Evolutionary conservation across 371 early-diverging fungal genomes (phyloP).

Genomic region (Pancytospora epiphaga): DNA sequence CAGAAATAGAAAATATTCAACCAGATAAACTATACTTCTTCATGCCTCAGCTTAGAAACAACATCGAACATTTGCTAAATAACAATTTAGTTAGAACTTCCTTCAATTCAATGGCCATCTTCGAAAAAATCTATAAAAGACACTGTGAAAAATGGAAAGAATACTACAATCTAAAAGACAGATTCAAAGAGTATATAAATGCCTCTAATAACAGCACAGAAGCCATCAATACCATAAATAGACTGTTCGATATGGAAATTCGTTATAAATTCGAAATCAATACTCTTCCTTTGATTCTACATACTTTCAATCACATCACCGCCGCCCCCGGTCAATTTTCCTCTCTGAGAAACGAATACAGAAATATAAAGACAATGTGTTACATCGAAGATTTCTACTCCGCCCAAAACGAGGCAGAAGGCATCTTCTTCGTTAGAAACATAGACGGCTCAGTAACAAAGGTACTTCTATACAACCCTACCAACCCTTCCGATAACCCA

Average conservation of each 20-base stretch:
- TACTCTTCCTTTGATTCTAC: neutral
- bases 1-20: neutral
- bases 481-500: neutral
- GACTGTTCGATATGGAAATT: slow-evolving; percentile 9
- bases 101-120: too few species aligned
- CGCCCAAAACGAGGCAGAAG: neutral
- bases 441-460: neutral
- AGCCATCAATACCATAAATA: too few species aligned
- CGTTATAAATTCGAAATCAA: neutral
- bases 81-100: too few species aligned
- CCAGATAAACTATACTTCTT: neutral
- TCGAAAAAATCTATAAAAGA: too few species aligned
- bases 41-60: too few species aligned
- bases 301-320: neutral
- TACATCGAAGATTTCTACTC: slow-evolving; percentile 14
- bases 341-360: neutral
- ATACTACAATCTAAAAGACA: neutral
- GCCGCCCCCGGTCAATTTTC: slow-evolving; percentile 1
- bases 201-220: too few species aligned
- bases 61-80: neutral
- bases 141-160: too few species aligned
- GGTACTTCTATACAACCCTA: neutral
- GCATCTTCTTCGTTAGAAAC: neutral
- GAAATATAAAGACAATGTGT: slow-evolving; percentile 5
- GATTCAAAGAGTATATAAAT: neutral